phyloP scores from a whole-genome alignment of 2,329 filamentous ascomycete species.

The Xylariaceae sp. region DNA sequence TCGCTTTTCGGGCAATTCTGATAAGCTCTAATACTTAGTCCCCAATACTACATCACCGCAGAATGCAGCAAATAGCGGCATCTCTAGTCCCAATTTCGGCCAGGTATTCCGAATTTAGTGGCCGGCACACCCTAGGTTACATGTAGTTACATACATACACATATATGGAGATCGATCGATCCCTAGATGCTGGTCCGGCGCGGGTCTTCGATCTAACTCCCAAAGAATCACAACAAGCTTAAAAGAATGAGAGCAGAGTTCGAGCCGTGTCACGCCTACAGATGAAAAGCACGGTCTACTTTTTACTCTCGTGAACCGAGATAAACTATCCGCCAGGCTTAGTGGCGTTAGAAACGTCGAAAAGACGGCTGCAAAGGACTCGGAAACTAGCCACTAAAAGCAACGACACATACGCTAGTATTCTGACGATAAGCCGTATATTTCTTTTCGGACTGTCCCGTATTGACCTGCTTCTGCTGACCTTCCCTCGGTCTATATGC shows the following conservation, averaged over 20 bases:
- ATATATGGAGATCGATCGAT: conserved; percentile 1
- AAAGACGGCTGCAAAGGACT: neutral
- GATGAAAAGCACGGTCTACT: neutral
- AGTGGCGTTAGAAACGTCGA: neutral
- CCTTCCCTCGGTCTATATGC: neutral
- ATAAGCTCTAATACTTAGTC: conserved; percentile 7
- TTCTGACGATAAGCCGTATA: neutral
- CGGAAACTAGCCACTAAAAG: neutral
- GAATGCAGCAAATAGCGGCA: neutral
- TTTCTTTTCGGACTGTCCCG: neutral
- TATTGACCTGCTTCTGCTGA: neutral
- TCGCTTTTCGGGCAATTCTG: neutral
- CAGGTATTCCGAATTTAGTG: neutral
- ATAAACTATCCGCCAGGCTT: neutral
- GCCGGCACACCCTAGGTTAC: neutral
- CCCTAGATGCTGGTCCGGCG: neutral
- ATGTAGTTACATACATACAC: too few species aligned
- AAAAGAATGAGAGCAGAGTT: neutral
- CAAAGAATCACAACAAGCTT: neutral
- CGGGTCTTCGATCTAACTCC: conserved; percentile 5
- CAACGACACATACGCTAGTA: neutral
- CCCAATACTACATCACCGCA: neutral
- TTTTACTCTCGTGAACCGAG: neutral
- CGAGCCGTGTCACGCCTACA: neutral
- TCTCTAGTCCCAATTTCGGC: neutral